phyloP scores from a whole-genome alignment of 208 protist species.

The Crithidia sp. region DNA sequence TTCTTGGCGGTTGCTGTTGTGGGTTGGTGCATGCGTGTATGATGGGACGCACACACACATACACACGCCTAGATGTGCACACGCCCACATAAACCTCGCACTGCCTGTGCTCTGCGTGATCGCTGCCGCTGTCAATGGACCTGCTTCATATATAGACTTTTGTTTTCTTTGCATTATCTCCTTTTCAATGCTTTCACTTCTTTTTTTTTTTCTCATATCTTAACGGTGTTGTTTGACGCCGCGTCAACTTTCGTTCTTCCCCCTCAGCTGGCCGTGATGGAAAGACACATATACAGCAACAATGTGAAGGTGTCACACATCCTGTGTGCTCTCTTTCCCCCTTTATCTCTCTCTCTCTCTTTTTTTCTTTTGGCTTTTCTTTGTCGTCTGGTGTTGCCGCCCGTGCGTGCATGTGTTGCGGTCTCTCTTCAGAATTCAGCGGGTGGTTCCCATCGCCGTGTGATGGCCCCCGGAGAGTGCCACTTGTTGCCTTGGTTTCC shows the following conservation, averaged over 20 bases:
- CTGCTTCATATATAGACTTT: constrained; percentile 10
- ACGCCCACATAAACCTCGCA: neutral
- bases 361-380: neutral
- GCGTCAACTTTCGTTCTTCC: neutral
- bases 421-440: too few relatives aligned
- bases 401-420: too few relatives aligned
- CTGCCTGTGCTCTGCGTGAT: neutral
- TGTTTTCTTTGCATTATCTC: neutral
- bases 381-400: neutral
- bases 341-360: constrained; percentile 1
- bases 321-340: neutral
- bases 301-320: too few relatives aligned
- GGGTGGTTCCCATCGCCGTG: too few relatives aligned
- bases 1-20: neutral
- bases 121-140: constrained; percentile 16
- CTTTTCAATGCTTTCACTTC: constrained; percentile 8
- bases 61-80: neutral
- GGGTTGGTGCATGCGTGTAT: too few relatives aligned
- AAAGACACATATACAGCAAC: too few relatives aligned
- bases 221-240: constrained; percentile 6
- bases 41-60: neutral
- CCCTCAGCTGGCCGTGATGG: too few relatives aligned
- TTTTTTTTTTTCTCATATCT: constrained; percentile 5
- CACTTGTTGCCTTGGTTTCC: too few relatives aligned
- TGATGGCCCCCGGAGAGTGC: too few relatives aligned